Base-by-base conservation (phyloP, 129 eudicot species). In the Apium graveolens region DNA sequence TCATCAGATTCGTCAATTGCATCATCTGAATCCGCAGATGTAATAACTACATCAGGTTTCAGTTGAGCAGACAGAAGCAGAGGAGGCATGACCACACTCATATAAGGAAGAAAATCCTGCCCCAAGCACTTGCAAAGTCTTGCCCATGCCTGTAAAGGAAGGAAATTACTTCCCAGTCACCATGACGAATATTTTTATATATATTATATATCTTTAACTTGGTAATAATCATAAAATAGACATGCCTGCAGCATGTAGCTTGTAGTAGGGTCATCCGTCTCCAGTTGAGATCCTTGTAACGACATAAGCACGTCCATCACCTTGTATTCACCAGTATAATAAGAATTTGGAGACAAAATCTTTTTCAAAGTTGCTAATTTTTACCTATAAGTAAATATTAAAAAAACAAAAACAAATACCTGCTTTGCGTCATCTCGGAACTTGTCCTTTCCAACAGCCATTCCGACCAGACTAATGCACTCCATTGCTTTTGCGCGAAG, bases 401-500 rank as follows among this genome's bases (percentile, higher is more conserved):
- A 37, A 17, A 26, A 55, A 41, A 78, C n/a, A n/a, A 24, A 65
- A 27, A 63, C 14, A 75, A 80, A 80, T 21, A 90, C 99, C 96
- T 95, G 97, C 85, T 92, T 95, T 12, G 99, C 99, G 32, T 95
- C 99, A 39, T 95, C 97, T 86, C 97, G 88, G 81, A 95, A 95
- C 80, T 88, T 95, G 57, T 95, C 99, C 86, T 95, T 95, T 78
- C 99, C 99, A 85, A 95, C 99, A 62, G 99, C 99, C 99, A 95
- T 95, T 76, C 99, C 99, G 68, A 95, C 99, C 86, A 95, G 89
- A 81, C 99, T 95, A 80, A 95, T 92, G 85, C 99, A 95, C 77
- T 95, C 99, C 99, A 95, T 95, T 53, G 99, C 99, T 87, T 95
- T 95, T 35, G 99, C 99, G 80, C 99, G 93, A 80, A 95, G 97